Conservation (phyloP, 495 filamentous ascomycete genomes). For the Xylaria nigripes region DNA sequence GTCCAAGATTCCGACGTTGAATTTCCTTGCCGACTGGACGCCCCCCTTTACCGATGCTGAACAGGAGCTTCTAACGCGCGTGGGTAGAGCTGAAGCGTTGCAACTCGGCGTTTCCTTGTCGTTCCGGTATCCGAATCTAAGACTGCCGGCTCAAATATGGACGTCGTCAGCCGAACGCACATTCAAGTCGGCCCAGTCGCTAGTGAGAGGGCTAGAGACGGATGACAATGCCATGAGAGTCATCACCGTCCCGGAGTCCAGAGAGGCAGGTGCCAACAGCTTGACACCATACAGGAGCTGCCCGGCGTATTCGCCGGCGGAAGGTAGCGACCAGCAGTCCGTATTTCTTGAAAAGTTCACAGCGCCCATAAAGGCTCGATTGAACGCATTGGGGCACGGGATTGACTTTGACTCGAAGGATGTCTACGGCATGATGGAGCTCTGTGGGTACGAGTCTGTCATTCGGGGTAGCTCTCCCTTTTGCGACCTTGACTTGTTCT, state of each 20-base stretch:
- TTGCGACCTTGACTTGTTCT: conserved; percentile 37
- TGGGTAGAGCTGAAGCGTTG: conserved; percentile 36
- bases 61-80: conserved; percentile 34
- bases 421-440: conserved; percentile 42
- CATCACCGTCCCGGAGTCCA: conserved; percentile 31
- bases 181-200: conserved; percentile 34
- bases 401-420: conserved; percentile 43
- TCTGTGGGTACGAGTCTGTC: conserved; percentile 44
- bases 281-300: conserved; percentile 43
- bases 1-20: conserved; percentile 30
- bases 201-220: conserved; percentile 36
- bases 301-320: conserved; percentile 39
- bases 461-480: conserved; percentile 40
- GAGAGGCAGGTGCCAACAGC: conserved; percentile 35
- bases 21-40: conserved; percentile 35
- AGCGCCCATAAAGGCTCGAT: conserved; percentile 33
- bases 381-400: conserved; percentile 31
- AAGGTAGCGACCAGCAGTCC: conserved; percentile 35
- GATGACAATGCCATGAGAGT: conserved; percentile 35
- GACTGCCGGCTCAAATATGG: conserved; percentile 37
- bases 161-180: conserved; percentile 43
- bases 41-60: conserved; percentile 37
- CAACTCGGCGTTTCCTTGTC: conserved; percentile 34
- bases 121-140: conserved; percentile 37
- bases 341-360: conserved; percentile 36